Evolutionary conservation across 2,329 filamentous ascomycete genomes (phyloP).

Genomic region (Cytospora schulzeri): DNA sequence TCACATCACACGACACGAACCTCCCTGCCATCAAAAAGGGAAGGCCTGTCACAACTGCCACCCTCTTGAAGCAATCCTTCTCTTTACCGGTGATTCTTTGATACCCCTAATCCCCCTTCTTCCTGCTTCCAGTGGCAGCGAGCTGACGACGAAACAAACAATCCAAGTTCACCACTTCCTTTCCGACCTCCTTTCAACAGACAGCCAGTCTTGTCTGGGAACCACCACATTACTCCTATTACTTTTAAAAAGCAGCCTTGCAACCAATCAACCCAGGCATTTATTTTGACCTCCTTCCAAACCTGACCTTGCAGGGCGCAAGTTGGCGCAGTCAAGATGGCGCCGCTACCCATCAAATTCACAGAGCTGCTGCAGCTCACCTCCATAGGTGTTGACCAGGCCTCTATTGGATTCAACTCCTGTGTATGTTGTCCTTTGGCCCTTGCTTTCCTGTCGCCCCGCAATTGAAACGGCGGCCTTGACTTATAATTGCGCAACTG

Average conservation of each 20-base stretch:
- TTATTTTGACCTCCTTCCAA: conserved; percentile 13
- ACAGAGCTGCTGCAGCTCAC: conserved; percentile 46
- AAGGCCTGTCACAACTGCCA: conserved; percentile 13
- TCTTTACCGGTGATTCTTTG: conserved; percentile 13
- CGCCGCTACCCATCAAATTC: conserved; percentile 44
- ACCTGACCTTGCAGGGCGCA: conserved; percentile 33
- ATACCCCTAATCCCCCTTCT: conserved; percentile 23
- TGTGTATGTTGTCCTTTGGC: conserved; percentile 62
- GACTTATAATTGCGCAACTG: conserved; percentile 25
- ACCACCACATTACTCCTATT: not conserved
- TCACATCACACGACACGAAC: conserved; percentile 14
- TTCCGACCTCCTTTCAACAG: not conserved
- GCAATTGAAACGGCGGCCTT: conserved; percentile 26
- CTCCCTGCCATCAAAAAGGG: conserved; percentile 21
- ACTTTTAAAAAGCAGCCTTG: not conserved
- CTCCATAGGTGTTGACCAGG: conserved; percentile 40
- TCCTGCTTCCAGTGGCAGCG: conserved; percentile 20
- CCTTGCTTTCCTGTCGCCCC: conserved; percentile 13
- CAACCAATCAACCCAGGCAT: not conserved
- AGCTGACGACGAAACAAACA: conserved; percentile 24
- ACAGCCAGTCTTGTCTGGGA: not conserved
- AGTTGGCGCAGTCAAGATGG: conserved; percentile 40
- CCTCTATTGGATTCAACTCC: conserved; percentile 79
- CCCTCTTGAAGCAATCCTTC: conserved; percentile 16
- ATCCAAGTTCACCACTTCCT: conserved; percentile 1